These are phyloP conservation scores for Sphagnum magellanicum DNA, from an alignment of 228 moss, liverwort and hornwort species.

Conservation along the genomic window DNA sequence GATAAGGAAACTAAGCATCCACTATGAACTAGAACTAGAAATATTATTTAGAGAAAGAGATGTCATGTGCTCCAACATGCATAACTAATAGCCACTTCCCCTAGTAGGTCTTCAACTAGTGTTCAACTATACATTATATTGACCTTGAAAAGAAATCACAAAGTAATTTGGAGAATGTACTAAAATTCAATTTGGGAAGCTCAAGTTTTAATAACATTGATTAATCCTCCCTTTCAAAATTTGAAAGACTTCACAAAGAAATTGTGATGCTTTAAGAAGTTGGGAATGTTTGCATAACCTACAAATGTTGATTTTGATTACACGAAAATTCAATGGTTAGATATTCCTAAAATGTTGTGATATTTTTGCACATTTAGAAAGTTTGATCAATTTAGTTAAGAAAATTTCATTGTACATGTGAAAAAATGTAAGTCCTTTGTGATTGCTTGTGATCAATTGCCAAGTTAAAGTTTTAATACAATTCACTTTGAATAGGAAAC, in stretches of 20 bases:
- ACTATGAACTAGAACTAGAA: too few species aligned
- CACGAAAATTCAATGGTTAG: not conserved
- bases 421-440: not conserved
- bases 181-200: too few species aligned
- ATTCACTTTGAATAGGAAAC: not conserved
- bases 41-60: too few species aligned
- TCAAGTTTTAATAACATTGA: too few species aligned
- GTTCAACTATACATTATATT: too few species aligned
- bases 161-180: too few species aligned
- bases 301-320: not conserved
- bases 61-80: too few species aligned
- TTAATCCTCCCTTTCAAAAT: not conserved
- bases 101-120: too few species aligned
- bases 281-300: not conserved
- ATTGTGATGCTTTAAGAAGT: not conserved
- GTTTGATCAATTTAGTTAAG: not conserved
- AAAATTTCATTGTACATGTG: not conserved
- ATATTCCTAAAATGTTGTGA: not conserved
- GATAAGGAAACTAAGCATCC: too few species aligned
- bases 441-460: not conserved
- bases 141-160: too few species aligned
- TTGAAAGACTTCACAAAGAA: not conserved
- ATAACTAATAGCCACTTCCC: too few species aligned
- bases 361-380: not conserved
- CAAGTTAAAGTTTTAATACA: not conserved